Percentiles rank a stretch among this genome's conserved stretches.
Evolutionary conservation across 257 asterid genomes (phyloP).

Genomic region (Gentiana macrophylla): DNA sequence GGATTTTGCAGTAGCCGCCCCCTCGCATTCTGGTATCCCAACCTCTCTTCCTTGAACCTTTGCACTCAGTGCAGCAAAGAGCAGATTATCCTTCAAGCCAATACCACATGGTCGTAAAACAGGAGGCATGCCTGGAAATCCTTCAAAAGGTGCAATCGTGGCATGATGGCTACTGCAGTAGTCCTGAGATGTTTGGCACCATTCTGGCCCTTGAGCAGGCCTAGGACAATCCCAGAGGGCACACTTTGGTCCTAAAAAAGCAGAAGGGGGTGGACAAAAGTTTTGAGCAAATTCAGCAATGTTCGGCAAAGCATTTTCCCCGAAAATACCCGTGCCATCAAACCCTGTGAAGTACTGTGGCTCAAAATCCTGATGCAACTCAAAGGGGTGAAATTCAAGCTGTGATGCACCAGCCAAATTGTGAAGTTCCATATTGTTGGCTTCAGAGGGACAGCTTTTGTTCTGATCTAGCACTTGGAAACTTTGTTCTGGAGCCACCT

Average conservation of each 20-base stretch:
- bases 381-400: constrained; percentile 43
- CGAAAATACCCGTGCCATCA: constrained; percentile 38
- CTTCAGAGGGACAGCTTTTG: constrained; percentile 40
- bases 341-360: constrained; percentile 47
- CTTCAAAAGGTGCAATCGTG: constrained; percentile 68
- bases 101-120: constrained; percentile 87
- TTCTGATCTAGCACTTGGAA: constrained; percentile 47
- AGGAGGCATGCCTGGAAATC: constrained; percentile 66
- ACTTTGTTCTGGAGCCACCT: constrained; percentile 45
- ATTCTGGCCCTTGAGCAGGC: constrained; percentile 29
- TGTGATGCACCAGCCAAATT: constrained; percentile 37
- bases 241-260: constrained; percentile 92
- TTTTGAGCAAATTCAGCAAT: constrained; percentile 43
- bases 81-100: constrained; percentile 84
- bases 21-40: constrained; percentile 92
- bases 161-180: constrained; percentile 32
- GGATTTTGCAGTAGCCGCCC: constrained; percentile 97
- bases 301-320: constrained; percentile 43
- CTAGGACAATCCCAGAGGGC: constrained; percentile 87
- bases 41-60: constrained; percentile 79
- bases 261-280: constrained; percentile 82
- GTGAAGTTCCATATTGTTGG: constrained; percentile 37
- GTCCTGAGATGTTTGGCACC: constrained; percentile 35
- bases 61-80: constrained; percentile 82
- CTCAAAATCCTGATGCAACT: constrained; percentile 54